A percentile compares a stretch with the other conserved stretches of the same genome.
Evolutionary conservation across 2,329 filamentous ascomycete species (phyloP).

Genomic region (Fusarium begoniae): DNA sequence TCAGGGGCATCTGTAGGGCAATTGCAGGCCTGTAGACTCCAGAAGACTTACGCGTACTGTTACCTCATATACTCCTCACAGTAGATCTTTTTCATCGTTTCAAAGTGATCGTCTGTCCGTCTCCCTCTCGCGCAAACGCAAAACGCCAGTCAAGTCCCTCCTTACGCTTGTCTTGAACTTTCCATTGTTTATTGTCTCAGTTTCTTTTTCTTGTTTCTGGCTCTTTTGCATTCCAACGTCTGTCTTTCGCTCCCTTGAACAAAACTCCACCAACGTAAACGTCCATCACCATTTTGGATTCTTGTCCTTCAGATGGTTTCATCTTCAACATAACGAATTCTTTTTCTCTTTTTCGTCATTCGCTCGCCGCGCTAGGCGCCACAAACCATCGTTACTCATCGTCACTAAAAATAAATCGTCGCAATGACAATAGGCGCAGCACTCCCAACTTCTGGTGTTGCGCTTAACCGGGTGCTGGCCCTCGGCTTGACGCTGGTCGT

Average conservation of each 20-base stretch:
- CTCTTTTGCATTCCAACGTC: neutral
- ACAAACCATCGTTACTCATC: conserved; percentile 5
- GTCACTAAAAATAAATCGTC: neutral
- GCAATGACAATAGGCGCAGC: conserved; percentile 25
- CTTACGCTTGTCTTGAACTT: conserved; percentile 23
- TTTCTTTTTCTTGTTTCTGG: neutral
- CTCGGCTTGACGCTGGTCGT: conserved; percentile 36
- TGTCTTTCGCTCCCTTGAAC: conserved; percentile 6
- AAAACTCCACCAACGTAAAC: neutral
- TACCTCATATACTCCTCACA: conserved; percentile 20
- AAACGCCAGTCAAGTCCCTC: conserved; percentile 15
- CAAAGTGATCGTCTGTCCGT: conserved; percentile 10
- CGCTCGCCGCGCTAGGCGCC: conserved; percentile 12
- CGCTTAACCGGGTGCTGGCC: conserved; percentile 28
- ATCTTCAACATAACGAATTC: neutral
- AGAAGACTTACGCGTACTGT: conserved; percentile 23
- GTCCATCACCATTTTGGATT: neutral
- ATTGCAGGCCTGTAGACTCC: conserved; percentile 11
- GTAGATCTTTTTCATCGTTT: neutral
- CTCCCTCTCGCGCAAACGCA: neutral
- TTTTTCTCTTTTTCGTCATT: neutral
- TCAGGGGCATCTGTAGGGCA: conserved; percentile 15
- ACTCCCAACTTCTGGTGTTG: conserved; percentile 18
- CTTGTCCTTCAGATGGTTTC: neutral
- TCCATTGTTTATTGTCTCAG: conserved; percentile 6